Percentiles rank a stretch among this genome's conserved stretches.
Conservation (phyloP, 768 basidiomycete genomes). For the Rickenella mellea region DNA sequence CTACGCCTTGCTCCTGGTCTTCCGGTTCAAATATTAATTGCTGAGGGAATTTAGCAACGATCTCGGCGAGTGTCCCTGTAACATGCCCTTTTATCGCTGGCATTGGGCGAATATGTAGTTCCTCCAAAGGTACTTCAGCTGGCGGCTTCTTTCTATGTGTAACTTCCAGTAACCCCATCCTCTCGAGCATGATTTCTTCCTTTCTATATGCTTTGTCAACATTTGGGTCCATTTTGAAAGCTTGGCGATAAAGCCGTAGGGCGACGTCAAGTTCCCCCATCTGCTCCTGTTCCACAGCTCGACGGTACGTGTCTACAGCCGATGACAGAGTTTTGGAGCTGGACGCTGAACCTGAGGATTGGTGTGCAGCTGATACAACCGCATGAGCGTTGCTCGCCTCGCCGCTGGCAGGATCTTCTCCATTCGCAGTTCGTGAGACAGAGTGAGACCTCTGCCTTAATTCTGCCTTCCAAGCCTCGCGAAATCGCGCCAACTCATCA, state of each 20-base stretch:
- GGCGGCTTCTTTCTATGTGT: not conserved
- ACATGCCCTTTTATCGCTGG: slow-evolving; percentile 12
- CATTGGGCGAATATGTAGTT: slow-evolving; percentile 6
- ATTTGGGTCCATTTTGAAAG: slow-evolving; percentile 67
- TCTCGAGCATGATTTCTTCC: slow-evolving; percentile 32
- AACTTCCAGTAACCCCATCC: not conserved
- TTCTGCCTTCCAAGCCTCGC: slow-evolving; percentile 67
- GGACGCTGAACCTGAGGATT: slow-evolving; percentile 12
- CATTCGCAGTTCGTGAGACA: too few relatives aligned
- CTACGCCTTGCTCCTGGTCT: slow-evolving; percentile 48
- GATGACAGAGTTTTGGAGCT: slow-evolving; percentile 22
- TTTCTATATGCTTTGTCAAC: slow-evolving; percentile 65
- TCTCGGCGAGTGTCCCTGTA: slow-evolving; percentile 32
- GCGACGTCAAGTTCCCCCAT: slow-evolving; percentile 68
- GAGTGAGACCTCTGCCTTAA: slow-evolving; percentile 25
- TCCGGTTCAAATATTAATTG: slow-evolving; percentile 56
- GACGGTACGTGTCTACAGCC: slow-evolving; percentile 59
- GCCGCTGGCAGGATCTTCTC: not conserved
- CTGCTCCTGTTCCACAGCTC: slow-evolving; percentile 68
- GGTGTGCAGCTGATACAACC: slow-evolving; percentile 5
- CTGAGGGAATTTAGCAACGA: slow-evolving; percentile 40
- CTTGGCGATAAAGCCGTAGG: slow-evolving; percentile 63
- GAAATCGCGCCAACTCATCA: slow-evolving; percentile 57
- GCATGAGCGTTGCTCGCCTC: slow-evolving; percentile 2
- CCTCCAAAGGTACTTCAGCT: slow-evolving; percentile 6